Percentiles rank a stretch among this genome's conserved stretches.
Evolutionary conservation across 164 flowering plant species (phyloP).

Genomic region (Malania oleifera): DNA sequence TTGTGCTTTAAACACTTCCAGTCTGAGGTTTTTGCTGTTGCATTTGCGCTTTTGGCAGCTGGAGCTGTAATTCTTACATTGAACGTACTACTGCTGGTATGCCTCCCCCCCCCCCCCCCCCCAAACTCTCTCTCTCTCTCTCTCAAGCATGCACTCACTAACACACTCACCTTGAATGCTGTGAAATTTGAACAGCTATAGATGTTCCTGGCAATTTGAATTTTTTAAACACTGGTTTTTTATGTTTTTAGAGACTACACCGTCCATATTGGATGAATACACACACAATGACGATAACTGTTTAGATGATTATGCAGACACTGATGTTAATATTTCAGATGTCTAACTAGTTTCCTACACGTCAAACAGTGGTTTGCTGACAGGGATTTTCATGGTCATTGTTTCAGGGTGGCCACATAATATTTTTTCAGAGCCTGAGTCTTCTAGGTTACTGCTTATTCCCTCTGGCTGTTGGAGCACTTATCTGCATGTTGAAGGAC

Average conservation of each 20-base stretch:
- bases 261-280: too few relatives aligned
- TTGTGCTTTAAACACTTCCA: neutral
- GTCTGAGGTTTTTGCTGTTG: conserved; percentile 8
- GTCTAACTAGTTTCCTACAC: too few relatives aligned
- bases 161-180: too few relatives aligned
- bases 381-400: neutral
- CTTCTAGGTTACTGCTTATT: conserved; percentile 8
- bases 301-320: too few relatives aligned
- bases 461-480: conserved; percentile 5
- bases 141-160: neutral
- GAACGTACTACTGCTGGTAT: conserved; percentile 5
- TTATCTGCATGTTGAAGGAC: conserved; percentile 4
- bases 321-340: too few relatives aligned
- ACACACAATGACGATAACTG: too few relatives aligned
- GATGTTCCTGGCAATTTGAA: too few relatives aligned
- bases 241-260: too few relatives aligned
- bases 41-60: conserved; percentile 4
- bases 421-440: conserved; percentile 8
- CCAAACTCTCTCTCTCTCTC: neutral
- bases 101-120: neutral
- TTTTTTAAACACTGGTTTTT: too few relatives aligned
- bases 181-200: too few relatives aligned
- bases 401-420: conserved; percentile 10
- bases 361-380: too few relatives aligned
- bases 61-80: conserved; percentile 3